These are phyloP conservation scores for Penicillium sp. DNA, from an alignment of 2,329 filamentous ascomycete genomes.

Conservation along the genomic window DNA sequence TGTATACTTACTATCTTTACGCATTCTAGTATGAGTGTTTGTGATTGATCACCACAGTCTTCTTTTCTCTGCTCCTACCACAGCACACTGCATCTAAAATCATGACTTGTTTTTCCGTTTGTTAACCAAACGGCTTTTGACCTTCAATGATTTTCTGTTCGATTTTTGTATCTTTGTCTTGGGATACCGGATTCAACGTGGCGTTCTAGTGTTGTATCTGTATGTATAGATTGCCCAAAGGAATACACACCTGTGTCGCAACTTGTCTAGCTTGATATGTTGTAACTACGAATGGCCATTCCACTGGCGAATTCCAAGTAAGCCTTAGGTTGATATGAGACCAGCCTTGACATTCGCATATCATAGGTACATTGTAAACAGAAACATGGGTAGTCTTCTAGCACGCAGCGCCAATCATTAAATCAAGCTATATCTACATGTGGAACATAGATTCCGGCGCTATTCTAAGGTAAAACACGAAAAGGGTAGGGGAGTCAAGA, in stretches of 20 bases:
- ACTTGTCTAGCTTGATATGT: background rate
- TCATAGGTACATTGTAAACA: background rate
- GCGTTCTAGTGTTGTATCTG: slow-evolving; percentile 1
- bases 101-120: slow-evolving; percentile 6
- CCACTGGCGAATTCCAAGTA: background rate
- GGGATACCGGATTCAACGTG: slow-evolving; percentile 2
- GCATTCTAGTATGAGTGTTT: slow-evolving; percentile 14
- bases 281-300: background rate
- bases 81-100: slow-evolving; percentile 9
- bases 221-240: background rate
- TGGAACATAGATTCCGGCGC: slow-evolving; percentile 4
- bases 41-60: slow-evolving; percentile 5
- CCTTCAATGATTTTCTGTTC: background rate
- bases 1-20: slow-evolving; percentile 8
- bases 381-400: background rate
- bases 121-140: background rate
- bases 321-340: background rate
- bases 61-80: slow-evolving; percentile 5
- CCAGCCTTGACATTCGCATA: background rate
- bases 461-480: slow-evolving; percentile 20
- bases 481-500: background rate
- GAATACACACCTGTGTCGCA: background rate
- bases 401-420: slow-evolving; percentile 3
- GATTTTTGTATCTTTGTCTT: background rate
- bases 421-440: slow-evolving; percentile 21